Conservation (phyloP, 169 alveolate species). For the Eimeria falciformis region DNA sequence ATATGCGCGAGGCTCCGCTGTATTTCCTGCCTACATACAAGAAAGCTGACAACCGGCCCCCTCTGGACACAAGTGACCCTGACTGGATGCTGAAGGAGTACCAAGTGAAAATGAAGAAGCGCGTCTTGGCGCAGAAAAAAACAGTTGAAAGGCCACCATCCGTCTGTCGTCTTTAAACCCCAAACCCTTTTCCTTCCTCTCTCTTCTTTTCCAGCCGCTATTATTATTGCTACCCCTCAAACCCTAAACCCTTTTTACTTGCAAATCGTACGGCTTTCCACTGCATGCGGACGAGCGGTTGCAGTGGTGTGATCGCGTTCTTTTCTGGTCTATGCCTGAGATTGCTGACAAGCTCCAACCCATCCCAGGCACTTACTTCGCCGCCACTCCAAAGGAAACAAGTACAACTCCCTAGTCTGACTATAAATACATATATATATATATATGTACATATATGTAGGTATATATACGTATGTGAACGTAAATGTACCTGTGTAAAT, state of each 20-base stretch:
- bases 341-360: not conserved
- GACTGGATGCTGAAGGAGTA: constrained; percentile 88
- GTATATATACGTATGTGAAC: too few relatives aligned
- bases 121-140: constrained; percentile 76
- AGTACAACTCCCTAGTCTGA: constrained; percentile 26
- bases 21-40: constrained; percentile 88
- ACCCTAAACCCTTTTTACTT: too few relatives aligned
- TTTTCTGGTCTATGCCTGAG: constrained; percentile 50
- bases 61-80: constrained; percentile 78
- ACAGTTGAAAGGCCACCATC: constrained; percentile 70
- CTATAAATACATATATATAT: not conserved
- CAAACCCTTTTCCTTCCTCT: not conserved
- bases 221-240: too few relatives aligned
- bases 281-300: not conserved
- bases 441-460: not conserved
- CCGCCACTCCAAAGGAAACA: constrained; percentile 36
- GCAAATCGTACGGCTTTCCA: not conserved
- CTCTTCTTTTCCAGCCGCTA: not conserved
- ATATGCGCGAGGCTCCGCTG: constrained; percentile 86
- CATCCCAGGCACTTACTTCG: constrained; percentile 37
- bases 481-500: not conserved
- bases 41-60: constrained; percentile 87
- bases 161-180: not conserved
- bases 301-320: constrained; percentile 75
- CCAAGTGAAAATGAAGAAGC: constrained; percentile 82